Conservation (phyloP, 305 asterid species). For the Fraxinus sp. region DNA sequence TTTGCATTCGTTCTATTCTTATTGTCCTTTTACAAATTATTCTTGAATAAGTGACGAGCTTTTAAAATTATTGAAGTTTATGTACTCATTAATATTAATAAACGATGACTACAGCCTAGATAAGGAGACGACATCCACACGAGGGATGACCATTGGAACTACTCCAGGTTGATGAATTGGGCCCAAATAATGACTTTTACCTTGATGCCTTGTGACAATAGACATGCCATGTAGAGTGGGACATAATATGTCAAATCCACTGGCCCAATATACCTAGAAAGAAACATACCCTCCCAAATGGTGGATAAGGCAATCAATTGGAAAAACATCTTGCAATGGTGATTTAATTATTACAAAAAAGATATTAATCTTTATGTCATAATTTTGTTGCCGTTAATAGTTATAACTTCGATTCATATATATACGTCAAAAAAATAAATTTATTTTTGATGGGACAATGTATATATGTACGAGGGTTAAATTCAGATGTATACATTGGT, state of each 20-base stretch:
- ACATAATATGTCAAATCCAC: neutral
- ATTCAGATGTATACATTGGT: too few species aligned
- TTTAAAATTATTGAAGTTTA: neutral
- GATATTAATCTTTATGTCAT: too few species aligned
- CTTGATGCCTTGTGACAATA: neutral
- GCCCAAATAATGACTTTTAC: neutral
- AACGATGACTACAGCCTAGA: neutral
- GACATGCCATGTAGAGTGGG: slow-evolving; percentile 1
- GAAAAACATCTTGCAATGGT: neutral
- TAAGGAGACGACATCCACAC: slow-evolving; percentile 1
- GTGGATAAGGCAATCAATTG: slow-evolving; percentile 2
- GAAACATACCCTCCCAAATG: neutral
- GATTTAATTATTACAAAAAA: too few species aligned
- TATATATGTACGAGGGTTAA: too few species aligned
- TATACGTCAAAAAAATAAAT: too few species aligned
- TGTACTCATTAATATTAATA: neutral
- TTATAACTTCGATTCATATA: too few species aligned
- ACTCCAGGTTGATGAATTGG: neutral
- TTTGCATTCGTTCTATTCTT: neutral
- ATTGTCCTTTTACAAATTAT: neutral
- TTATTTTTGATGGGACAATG: too few species aligned
- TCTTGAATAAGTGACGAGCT: neutral
- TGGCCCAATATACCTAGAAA: neutral
- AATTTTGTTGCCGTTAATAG: too few species aligned
- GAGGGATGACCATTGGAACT: neutral